These are phyloP conservation scores for Clathrospora elynae DNA, from an alignment of 2,329 filamentous ascomycete genomes.

Conservation along the genomic window DNA sequence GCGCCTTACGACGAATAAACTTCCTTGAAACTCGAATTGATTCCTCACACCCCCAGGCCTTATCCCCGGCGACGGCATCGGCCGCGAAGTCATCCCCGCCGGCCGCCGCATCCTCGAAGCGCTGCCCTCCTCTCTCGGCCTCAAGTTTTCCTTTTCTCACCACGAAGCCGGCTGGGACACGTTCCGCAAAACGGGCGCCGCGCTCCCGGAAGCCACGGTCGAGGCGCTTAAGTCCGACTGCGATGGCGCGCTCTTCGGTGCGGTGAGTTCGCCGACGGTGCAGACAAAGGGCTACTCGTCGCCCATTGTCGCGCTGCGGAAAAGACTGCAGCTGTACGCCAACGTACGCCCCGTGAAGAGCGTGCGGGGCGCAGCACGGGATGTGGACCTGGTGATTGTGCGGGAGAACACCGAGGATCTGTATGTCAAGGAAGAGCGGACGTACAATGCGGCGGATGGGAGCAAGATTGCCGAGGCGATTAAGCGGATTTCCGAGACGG, in stretches of 20 bases:
- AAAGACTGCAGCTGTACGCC: constrained; percentile 92
- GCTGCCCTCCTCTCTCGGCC: constrained; percentile 83
- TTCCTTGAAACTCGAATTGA: background rate
- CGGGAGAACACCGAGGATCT: constrained; percentile 99
- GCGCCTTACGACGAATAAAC: background rate
- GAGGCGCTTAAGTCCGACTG: constrained; percentile 87
- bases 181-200: constrained; percentile 86
- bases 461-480: constrained; percentile 92
- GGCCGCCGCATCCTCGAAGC: constrained; percentile 91
- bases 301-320: constrained; percentile 94
- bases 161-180: constrained; percentile 92
- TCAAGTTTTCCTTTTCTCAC: constrained; percentile 93
- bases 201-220: constrained; percentile 89
- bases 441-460: constrained; percentile 72
- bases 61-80: constrained; percentile 97
- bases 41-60: constrained; percentile 66
- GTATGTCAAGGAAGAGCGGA: constrained; percentile 96
- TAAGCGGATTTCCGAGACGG: constrained; percentile 91
- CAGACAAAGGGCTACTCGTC: constrained; percentile 95
- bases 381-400: constrained; percentile 96
- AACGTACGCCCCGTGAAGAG: constrained; percentile 97
- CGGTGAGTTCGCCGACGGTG: constrained; percentile 86
- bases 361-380: constrained; percentile 64
- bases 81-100: constrained; percentile 95
- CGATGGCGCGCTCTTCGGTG: constrained; percentile 94